phyloP scores from a whole-genome alignment of 768 basidiomycete genomes.

The Botryobasidium botryosum region DNA sequence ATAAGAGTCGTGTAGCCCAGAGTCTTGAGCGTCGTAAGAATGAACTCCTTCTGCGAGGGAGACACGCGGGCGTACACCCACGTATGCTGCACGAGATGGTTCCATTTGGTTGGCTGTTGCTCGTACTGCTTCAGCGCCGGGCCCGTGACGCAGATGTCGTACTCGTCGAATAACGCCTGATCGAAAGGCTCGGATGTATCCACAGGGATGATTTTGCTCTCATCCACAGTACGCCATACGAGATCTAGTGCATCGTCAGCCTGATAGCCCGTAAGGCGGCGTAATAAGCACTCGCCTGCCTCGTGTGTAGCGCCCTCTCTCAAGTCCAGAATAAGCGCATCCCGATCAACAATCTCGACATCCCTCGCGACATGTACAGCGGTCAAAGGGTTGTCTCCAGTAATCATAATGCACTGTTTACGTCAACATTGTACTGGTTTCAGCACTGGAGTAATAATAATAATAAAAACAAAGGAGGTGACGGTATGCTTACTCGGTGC shows the following conservation, averaged over 20 bases:
- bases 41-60: conserved; percentile 87
- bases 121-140: conserved; percentile 82
- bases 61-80: conserved; percentile 99
- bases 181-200: conserved; percentile 69
- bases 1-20: conserved; percentile 89
- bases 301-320: conserved; percentile 62
- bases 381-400: conserved; percentile 95
- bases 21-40: conserved; percentile 74
- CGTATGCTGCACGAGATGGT: conserved; percentile 74
- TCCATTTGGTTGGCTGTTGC: conserved; percentile 43
- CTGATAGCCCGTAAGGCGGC: background rate
- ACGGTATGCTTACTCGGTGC: conserved; percentile 54
- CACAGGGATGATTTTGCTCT: conserved; percentile 73
- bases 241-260: conserved; percentile 36
- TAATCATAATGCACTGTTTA: conserved; percentile 91
- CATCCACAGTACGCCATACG: conserved; percentile 88
- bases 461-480: background rate
- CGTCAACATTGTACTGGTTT: background rate
- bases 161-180: conserved; percentile 54
- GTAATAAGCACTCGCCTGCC: conserved; percentile 34
- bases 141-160: conserved; percentile 95
- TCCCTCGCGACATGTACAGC: conserved; percentile 91
- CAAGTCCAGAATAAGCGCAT: conserved; percentile 81
- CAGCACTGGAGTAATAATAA: conserved; percentile 5
- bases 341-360: conserved; percentile 94